phyloP scores from a whole-genome alignment of 2,329 filamentous ascomycete species.

The Claviceps sp. region DNA sequence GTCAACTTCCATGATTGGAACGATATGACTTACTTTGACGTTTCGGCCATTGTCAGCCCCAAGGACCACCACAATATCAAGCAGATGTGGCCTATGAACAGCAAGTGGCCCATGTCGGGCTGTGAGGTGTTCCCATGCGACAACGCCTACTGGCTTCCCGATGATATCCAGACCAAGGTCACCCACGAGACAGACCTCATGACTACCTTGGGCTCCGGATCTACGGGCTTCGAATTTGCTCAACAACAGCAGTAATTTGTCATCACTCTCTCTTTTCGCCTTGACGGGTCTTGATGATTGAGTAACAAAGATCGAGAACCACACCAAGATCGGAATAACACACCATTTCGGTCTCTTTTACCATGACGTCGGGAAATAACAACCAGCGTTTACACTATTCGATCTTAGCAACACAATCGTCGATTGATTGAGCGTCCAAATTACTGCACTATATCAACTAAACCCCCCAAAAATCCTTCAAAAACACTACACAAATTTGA shows the following conservation, averaged over 20 bases:
- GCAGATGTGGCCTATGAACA: conserved; percentile 34
- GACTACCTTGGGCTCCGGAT: conserved; percentile 32
- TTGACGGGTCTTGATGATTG: no score
- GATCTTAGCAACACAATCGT: no score
- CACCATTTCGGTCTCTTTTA: no score
- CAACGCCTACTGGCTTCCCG: conserved; percentile 38
- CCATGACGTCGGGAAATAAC: no score
- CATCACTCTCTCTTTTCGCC: no score
- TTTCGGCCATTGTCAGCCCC: conserved; percentile 43
- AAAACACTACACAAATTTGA: no score
- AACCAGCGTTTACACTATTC: no score
- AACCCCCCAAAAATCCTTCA: no score
- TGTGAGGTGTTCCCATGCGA: conserved; percentile 39
- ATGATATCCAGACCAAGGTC: conserved; percentile 43
- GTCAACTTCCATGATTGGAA: conserved; percentile 34
- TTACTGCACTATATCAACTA: no score
- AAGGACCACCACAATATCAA: conserved; percentile 38
- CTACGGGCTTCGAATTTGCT: conserved; percentile 12
- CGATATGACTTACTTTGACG: conserved; percentile 41
- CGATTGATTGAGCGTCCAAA: no score
- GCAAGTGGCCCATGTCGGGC: conserved; percentile 30
- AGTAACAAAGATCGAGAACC: no score
- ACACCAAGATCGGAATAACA: no score
- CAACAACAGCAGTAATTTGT: neutral
- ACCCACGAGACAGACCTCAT: conserved; percentile 35